Evolutionary conservation across 139 green algal species (phyloP), one percentile per base, ranked within the genome.

Genomic region (Nannochloris sp.): DNA sequence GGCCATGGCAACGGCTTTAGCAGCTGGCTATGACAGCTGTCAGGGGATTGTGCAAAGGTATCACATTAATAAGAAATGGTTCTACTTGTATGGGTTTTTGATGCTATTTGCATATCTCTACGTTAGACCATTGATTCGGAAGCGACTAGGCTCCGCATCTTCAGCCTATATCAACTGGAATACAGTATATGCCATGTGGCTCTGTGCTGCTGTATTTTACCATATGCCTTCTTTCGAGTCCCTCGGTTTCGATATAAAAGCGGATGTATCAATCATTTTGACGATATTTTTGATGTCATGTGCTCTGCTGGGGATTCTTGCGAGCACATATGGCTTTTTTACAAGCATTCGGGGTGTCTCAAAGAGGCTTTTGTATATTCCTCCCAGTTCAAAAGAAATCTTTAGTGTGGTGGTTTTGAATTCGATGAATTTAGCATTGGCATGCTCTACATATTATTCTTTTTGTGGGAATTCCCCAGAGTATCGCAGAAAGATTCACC

Each of bases 151-250:
- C 5, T 87, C 80, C 3, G 85, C 84, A 11, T 75, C 80, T 64
- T 69, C 81, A 24, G 84, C 73, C 18, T 85, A 88, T 72, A 82
- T 94, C 62, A 95, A 91, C 70, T 89, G 82, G 55, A 78, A 69
- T 43, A 69, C 81, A 9, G 29, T 87, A 11, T 95, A 95, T 75
- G 85, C 91, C 15, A 66, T 62, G 5, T 95, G 88, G 88, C 81
- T 95, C n/a, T 78, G 74, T 61, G 70, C 71, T 25, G 88, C 88
- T 0, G 74, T 91, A 6, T 88, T 90, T 65, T 87, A 88, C 66
- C 88, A 95, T 78, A 70, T 93, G 64, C 88, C 88, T 27, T 81
- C 67, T 43, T 74, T 95, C 9, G 66, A 82, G 23, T 57, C 72
- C 0, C 65, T 95, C 60, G 88, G 88, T 23, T 49, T 95, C 4